Conservation (phyloP, 2,329 filamentous ascomycete species). For the Fusarium stilboides region DNA sequence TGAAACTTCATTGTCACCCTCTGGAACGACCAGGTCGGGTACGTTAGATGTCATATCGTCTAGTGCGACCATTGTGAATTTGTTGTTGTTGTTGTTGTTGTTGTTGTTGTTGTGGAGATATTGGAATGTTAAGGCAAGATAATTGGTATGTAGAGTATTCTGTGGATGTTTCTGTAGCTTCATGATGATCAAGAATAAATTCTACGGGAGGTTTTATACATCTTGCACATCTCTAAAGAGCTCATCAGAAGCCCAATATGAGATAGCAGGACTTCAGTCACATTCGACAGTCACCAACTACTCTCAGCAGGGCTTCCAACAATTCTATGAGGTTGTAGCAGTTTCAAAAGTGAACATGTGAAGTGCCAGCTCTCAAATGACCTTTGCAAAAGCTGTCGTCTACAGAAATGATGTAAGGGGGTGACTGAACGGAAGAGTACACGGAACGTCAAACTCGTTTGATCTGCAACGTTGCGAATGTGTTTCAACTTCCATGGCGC, state of each 20-base stretch:
- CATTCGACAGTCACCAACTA: constrained; percentile 9
- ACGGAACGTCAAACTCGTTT: too few relatives aligned
- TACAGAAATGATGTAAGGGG: neutral
- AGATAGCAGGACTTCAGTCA: neutral
- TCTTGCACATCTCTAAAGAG: rapidly evolving
- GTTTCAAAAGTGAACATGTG: constrained; percentile 3
- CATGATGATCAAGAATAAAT: neutral
- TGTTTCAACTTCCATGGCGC: neutral
- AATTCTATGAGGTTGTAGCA: neutral
- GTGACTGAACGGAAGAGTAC: too few relatives aligned
- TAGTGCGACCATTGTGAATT: constrained; percentile 22
- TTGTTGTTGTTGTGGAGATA: neutral
- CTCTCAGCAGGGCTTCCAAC: constrained; percentile 21
- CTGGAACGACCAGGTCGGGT: constrained; percentile 22
- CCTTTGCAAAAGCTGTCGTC: neutral
- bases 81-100: too few relatives aligned
- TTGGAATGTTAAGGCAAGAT: neutral
- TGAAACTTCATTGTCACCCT: constrained; percentile 3
- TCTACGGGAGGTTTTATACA: constrained; percentile 1
- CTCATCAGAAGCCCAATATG: rapidly evolving
- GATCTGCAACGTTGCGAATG: constrained; percentile 31
- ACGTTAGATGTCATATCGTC: constrained; percentile 25
- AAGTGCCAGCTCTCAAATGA: constrained; percentile 19
- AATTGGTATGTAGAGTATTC: neutral
- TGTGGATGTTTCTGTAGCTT: neutral